phyloP scores from a whole-genome alignment of 192 early-diverging fungal species.

The Podila horticola region DNA sequence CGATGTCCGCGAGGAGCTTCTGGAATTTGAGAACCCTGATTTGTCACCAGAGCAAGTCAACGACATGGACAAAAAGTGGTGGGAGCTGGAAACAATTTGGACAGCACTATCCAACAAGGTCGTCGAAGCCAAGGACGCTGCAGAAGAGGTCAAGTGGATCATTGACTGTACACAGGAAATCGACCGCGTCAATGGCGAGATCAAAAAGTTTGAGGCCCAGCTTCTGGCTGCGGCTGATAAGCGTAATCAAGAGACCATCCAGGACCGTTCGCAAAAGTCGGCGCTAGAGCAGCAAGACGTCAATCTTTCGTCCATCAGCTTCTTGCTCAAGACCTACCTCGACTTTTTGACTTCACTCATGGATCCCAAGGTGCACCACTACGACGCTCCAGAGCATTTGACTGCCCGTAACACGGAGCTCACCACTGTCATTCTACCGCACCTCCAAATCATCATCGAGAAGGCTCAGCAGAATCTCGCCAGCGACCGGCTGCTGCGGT shows the following conservation, averaged over 20 bases:
- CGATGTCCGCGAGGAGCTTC: slow-evolving; percentile 45
- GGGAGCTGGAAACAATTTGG: slow-evolving; percentile 49
- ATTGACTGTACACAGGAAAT: slow-evolving; percentile 49
- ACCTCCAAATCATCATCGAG: slow-evolving; percentile 34
- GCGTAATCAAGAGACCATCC: slow-evolving; percentile 29
- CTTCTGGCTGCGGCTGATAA: slow-evolving; percentile 35
- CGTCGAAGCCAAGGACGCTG: slow-evolving; percentile 32
- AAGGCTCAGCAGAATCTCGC: slow-evolving; percentile 37
- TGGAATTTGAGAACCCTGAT: slow-evolving; percentile 39
- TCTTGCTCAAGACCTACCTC: slow-evolving; percentile 43
- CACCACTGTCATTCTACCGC: slow-evolving; percentile 34
- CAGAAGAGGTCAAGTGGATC: slow-evolving; percentile 51
- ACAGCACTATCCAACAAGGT: slow-evolving; percentile 39
- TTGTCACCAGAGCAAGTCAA: slow-evolving; percentile 40
- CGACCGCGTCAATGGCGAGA: slow-evolving; percentile 43
- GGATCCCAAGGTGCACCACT: slow-evolving; percentile 53
- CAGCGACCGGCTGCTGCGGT: slow-evolving; percentile 38
- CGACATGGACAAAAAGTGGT: slow-evolving; percentile 43
- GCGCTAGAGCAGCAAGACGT: slow-evolving; percentile 46
- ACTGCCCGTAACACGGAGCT: slow-evolving; percentile 44
- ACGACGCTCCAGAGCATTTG: slow-evolving; percentile 37
- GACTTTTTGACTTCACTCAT: slow-evolving; percentile 48
- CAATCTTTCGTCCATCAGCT: slow-evolving; percentile 43
- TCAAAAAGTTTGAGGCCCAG: slow-evolving; percentile 39
- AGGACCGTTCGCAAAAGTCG: slow-evolving; percentile 31